Conservation (phyloP, 2,329 filamentous ascomycete genomes). For the Sodiomyces alkalinus region DNA sequence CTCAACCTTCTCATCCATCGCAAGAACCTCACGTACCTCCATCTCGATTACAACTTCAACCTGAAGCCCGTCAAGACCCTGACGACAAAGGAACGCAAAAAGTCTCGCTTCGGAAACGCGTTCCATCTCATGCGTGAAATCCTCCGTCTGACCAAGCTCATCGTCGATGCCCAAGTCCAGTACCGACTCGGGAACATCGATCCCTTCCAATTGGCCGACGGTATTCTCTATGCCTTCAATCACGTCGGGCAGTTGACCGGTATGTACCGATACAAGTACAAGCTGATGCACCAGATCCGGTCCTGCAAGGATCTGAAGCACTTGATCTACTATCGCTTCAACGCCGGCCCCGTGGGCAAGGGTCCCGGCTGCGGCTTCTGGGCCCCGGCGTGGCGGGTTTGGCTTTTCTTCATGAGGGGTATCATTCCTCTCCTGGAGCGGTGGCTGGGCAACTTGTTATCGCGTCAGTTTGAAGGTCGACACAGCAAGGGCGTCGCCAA, state of each 20-base stretch:
- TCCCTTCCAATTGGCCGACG: slow-evolving; percentile 94
- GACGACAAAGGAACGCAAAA: slow-evolving; percentile 97
- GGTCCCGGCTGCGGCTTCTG: slow-evolving; percentile 97
- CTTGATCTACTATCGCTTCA: slow-evolving; percentile 97
- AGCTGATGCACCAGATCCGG: slow-evolving; percentile 98
- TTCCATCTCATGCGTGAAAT: slow-evolving; percentile 99
- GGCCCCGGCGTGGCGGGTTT: slow-evolving; percentile 96
- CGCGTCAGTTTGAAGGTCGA: slow-evolving; percentile 92
- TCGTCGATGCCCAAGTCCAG: slow-evolving; percentile 96
- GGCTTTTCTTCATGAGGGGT: slow-evolving; percentile 98
- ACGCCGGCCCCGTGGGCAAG: slow-evolving; percentile 90
- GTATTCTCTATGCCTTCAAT: slow-evolving; percentile 98
- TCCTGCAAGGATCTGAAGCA: slow-evolving; percentile 99
- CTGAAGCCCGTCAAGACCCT: slow-evolving; percentile 96
- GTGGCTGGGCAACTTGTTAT: slow-evolving; percentile 93
- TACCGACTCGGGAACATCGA: slow-evolving; percentile 97
- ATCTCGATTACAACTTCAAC: slow-evolving; percentile 99
- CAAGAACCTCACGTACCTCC: slow-evolving; percentile 95
- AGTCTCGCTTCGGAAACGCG: slow-evolving; percentile 96
- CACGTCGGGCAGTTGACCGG: slow-evolving; percentile 95
- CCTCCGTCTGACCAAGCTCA: slow-evolving; percentile 84
- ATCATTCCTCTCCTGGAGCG: slow-evolving; percentile 93
- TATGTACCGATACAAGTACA: slow-evolving; percentile 99
- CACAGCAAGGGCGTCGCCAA: slow-evolving; percentile 98
- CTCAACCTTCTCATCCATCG: slow-evolving; percentile 92